Base-by-base conservation (phyloP, 2,329 filamentous ascomycete genomes). In the Botrytis deweyae region DNA sequence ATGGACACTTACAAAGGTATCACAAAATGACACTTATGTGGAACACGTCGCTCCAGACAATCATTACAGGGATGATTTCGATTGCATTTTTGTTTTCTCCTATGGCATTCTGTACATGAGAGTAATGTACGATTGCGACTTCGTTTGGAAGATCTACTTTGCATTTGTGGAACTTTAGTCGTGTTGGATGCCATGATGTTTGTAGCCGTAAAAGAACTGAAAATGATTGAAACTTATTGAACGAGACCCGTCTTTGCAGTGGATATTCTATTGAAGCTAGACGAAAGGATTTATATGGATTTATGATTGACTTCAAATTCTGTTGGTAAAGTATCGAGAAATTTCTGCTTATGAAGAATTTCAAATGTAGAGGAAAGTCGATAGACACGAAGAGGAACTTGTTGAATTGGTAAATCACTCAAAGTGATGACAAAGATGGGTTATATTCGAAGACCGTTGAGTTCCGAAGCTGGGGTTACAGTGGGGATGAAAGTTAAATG, bases 21-120 rank as follows among this genome's bases (percentile, higher is more conserved):
- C 59, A 73, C 22, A 62, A 78, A 79, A 62, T 71, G 74, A 61
- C 78, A 79, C 40, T 74, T 75, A 33, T 76, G n/a, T 18, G 73
- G 66, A 20, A 77, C 55, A 10, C 75, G 72, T 33, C 77, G 75
- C 40, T 74, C 73, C 1, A 66, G 63, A 70, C 78, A 79, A 65
- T 78, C 75, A 58, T 44, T 62, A 61, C 77, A 79, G 36, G 77
- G 78, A 33, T 72, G 55, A 25, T 36, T 59, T 25, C 75, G 68
- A 67, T 77, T 71, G 64, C 78, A 79, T 69, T 76, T 78, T 59
- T 79, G 77, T 61, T 79, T 79, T 36, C 77, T 72, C 36, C 77
- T 73, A 49, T 78, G 75, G 38, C 77, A 79, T 62, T 79, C 77
- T 20, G 72, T 75, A 68, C 77, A 78, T 4, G 76, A 76, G 16